Percentiles rank a stretch among this genome's conserved stretches.
Conservation (phyloP, 75 land plant genomes). For the Sequoiadendron giganteum region DNA sequence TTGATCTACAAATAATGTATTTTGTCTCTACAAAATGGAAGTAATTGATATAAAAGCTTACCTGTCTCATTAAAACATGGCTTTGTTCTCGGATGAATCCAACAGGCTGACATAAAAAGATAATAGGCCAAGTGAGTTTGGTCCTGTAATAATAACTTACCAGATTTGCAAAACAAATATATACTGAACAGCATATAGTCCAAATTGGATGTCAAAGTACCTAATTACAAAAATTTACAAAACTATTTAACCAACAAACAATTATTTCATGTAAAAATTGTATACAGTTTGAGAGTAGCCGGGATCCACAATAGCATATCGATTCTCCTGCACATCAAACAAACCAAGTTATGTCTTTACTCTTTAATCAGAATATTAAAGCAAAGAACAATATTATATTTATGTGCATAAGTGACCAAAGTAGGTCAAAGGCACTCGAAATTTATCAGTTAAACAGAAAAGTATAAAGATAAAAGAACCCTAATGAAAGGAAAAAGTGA, state of each 20-base stretch:
- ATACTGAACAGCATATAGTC: background rate
- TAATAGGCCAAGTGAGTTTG: background rate
- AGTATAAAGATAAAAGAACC: background rate
- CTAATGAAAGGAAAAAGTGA: background rate
- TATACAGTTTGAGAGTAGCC: constrained; percentile 81
- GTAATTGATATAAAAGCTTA: constrained; percentile 8
- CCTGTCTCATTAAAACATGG: constrained; percentile 86
- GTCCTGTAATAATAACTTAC: background rate
- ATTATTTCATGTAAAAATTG: constrained; percentile 15
- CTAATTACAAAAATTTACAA: background rate
- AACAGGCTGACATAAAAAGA: constrained; percentile 64
- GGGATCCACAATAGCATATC: constrained; percentile 89
- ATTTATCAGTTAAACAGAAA: background rate
- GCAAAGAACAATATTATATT: background rate
- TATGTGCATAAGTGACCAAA: background rate
- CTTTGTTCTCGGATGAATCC: constrained; percentile 93
- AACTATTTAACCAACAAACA: constrained; percentile 7
- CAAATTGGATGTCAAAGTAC: background rate
- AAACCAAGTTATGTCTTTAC: constrained; percentile 1
- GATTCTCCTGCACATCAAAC: constrained; percentile 65
- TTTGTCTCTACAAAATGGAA: background rate
- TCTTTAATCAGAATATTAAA: background rate
- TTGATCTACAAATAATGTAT: background rate
- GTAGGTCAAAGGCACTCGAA: background rate
- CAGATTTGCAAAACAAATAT: background rate